Conservation (phyloP, 2,329 filamentous ascomycete species). For the Aaosphaeria pasadenensis region DNA sequence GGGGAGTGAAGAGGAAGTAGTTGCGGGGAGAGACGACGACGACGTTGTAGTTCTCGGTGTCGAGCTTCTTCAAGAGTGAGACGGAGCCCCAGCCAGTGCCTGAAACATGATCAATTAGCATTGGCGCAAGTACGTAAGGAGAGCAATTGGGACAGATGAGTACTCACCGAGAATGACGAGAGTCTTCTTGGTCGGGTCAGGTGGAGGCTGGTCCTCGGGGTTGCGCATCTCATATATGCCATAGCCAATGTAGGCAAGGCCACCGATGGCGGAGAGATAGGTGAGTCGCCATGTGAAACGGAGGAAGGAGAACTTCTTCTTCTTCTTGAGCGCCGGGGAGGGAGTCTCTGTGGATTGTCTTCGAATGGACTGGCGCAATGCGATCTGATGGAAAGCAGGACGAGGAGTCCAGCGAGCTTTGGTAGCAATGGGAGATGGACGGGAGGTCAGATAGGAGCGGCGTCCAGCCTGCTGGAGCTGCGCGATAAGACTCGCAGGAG, state of each 20-base stretch:
- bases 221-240: constrained; percentile 79
- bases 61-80: constrained; percentile 95
- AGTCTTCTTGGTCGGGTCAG: constrained; percentile 92
- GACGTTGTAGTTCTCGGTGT: constrained; percentile 99
- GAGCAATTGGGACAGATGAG: background rate
- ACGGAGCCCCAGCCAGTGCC: constrained; percentile 96
- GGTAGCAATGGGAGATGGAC: constrained; percentile 31
- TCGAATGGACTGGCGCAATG: constrained; percentile 34
- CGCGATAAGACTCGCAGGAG: constrained; percentile 24
- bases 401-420: constrained; percentile 33
- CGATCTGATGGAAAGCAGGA: constrained; percentile 31
- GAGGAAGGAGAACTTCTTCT: constrained; percentile 66
- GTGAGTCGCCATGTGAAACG: constrained; percentile 81
- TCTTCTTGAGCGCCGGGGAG: constrained; percentile 29
- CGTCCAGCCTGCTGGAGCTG: constrained; percentile 33
- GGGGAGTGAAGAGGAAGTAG: constrained; percentile 98
- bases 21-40: constrained; percentile 96
- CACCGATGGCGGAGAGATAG: constrained; percentile 69
- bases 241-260: constrained; percentile 71
- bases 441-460: constrained; percentile 32
- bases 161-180: constrained; percentile 86
- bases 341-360: constrained; percentile 29
- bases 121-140: background rate
- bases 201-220: constrained; percentile 63
- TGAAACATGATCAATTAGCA: constrained; percentile 37